A percentile compares a stretch with the other conserved stretches of the same genome.
Evolutionary conservation across 495 filamentous ascomycete genomes (phyloP).

Genomic region (Podospora comata): DNA sequence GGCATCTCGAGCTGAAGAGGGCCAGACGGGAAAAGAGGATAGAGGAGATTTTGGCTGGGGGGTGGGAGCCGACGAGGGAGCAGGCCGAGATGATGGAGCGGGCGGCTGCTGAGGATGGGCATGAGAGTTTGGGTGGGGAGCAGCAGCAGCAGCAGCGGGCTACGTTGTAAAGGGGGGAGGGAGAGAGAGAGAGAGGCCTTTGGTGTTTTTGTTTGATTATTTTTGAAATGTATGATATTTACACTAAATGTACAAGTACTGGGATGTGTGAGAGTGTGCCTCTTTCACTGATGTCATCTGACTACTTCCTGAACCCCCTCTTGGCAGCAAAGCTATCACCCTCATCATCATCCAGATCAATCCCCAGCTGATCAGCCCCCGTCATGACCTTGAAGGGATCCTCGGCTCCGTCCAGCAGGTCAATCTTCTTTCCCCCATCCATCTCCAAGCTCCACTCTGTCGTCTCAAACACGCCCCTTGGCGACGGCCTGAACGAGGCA

Average conservation of each 20-base stretch:
- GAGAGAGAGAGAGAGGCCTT: background rate
- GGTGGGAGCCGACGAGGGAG: slow-evolving; percentile 12
- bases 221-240: slow-evolving; percentile 11
- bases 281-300: slow-evolving; percentile 1
- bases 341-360: slow-evolving; percentile 29
- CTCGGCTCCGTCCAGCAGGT: slow-evolving; percentile 58
- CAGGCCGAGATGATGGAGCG: slow-evolving; percentile 18
- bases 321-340: slow-evolving; percentile 35
- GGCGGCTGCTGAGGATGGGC: slow-evolving; percentile 8
- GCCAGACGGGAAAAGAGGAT: slow-evolving; percentile 39
- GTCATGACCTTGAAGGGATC: slow-evolving; percentile 58
- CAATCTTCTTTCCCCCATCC: slow-evolving; percentile 60
- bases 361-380: slow-evolving; percentile 13
- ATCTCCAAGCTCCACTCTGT: slow-evolving; percentile 73
- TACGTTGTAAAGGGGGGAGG: slow-evolving; percentile 16
- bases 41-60: slow-evolving; percentile 22
- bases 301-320: slow-evolving; percentile 44
- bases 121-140: slow-evolving; percentile 3
- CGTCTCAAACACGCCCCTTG: slow-evolving; percentile 72
- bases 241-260: slow-evolving; percentile 13
- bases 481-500: slow-evolving; percentile 65
- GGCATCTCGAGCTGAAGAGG: slow-evolving; percentile 44
- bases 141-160: slow-evolving; percentile 8
- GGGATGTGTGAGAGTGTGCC: background rate
- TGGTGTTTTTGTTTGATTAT: slow-evolving; percentile 3